Evolutionary conservation across 768 basidiomycete genomes (phyloP).

Genomic region (Kwoniella sp.): DNA sequence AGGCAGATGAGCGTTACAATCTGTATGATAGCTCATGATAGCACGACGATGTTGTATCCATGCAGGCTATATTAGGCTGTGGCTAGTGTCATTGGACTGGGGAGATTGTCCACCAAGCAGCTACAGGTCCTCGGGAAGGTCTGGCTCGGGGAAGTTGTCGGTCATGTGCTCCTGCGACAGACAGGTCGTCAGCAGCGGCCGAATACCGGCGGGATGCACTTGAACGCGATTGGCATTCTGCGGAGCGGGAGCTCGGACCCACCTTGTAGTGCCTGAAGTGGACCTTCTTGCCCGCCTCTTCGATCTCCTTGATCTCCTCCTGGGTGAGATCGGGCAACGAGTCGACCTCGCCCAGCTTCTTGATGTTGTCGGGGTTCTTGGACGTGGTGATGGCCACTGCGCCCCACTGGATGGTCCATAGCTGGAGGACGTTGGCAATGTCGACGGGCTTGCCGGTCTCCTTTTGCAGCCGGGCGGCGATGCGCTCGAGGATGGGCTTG

Average conservation of each 20-base stretch:
- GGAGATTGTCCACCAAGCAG: not conserved
- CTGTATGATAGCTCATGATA: no score
- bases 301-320: conserved; percentile 50
- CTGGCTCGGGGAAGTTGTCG: conserved; percentile 43
- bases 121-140: conserved; percentile 10
- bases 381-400: conserved; percentile 40
- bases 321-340: conserved; percentile 25
- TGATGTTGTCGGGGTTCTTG: conserved; percentile 29
- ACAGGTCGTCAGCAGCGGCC: no score
- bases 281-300: conserved; percentile 38
- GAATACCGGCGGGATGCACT: no score
- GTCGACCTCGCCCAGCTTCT: conserved; percentile 33
- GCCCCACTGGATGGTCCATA: conserved; percentile 42
- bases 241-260: not conserved
- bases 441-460: conserved; percentile 32
- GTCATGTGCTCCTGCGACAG: conserved; percentile 40
- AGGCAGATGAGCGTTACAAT: no score
- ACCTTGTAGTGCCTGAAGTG: conserved; percentile 45
- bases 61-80: no score
- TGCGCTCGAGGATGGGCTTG: conserved; percentile 35
- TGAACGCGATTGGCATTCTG: not conserved
- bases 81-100: no score
- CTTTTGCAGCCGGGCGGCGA: conserved; percentile 22
- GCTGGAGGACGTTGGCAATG: conserved; percentile 21
- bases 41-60: no score